phyloP scores from a whole-genome alignment of 208 protist species.

The Wallacemonas sp. region DNA sequence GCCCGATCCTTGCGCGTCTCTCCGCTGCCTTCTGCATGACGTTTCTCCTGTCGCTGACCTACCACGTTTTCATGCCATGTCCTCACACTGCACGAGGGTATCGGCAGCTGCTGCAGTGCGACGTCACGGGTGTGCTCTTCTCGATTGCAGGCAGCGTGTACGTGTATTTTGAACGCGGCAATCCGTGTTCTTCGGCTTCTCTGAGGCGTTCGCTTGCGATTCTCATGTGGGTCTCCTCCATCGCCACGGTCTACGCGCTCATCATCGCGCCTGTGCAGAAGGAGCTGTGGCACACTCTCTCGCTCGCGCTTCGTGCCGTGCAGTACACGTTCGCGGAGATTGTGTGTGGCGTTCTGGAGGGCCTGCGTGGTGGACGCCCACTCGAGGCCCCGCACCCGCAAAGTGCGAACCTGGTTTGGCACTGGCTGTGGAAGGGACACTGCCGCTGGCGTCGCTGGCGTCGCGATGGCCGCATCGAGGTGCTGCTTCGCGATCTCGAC shows the following conservation, averaged over 20 bases:
- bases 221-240: conserved; percentile 17
- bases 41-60: conserved; percentile 51
- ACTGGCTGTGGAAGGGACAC: conserved; percentile 4
- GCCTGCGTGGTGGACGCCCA: neutral
- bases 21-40: conserved; percentile 32
- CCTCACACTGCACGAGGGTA: conserved; percentile 34
- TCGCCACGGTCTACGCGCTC: conserved; percentile 29
- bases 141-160: conserved; percentile 49
- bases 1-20: neutral
- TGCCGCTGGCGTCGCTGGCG: conserved; percentile 15
- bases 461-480: neutral
- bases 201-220: neutral
- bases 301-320: neutral
- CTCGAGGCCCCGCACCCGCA: conserved; percentile 18
- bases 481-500: conserved; percentile 1
- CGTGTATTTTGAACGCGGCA: conserved; percentile 34
- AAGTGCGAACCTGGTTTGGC: conserved; percentile 11
- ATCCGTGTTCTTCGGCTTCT: conserved; percentile 8
- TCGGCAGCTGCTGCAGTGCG: conserved; percentile 57
- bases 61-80: conserved; percentile 73
- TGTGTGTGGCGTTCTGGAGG: neutral
- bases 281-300: neutral
- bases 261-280: conserved; percentile 29
- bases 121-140: conserved; percentile 44
- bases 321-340: conserved; percentile 6